These are phyloP conservation scores for Orbilia oligospora DNA, from an alignment of 2,329 filamentous ascomycete species.

Conservation along the genomic window DNA sequence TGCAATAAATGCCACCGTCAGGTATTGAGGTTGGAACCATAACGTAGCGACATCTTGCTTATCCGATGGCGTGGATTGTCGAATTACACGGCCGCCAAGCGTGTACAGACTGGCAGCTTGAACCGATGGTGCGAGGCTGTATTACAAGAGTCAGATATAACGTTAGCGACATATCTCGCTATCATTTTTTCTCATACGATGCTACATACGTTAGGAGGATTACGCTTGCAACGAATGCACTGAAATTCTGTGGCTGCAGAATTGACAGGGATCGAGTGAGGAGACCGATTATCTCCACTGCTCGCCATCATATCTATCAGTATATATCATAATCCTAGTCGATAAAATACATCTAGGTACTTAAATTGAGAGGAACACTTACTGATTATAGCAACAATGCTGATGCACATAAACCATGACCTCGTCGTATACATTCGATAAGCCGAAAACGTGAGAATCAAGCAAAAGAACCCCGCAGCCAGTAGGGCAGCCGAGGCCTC, in stretches of 20 bases:
- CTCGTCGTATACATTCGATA: constrained; percentile 16
- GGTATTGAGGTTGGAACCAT: constrained; percentile 14
- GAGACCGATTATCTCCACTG: constrained; percentile 42
- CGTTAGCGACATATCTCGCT: background rate
- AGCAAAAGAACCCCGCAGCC: constrained; percentile 12
- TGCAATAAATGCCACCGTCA: constrained; percentile 16
- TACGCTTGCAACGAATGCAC: constrained; percentile 26
- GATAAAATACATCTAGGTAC: background rate
- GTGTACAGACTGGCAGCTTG: constrained; percentile 39
- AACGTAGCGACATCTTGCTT: constrained; percentile 22
- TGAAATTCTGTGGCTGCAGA: constrained; percentile 6
- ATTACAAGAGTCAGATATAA: no score
- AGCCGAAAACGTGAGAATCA: constrained; percentile 28
- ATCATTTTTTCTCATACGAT: background rate
- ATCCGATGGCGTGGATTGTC: constrained; percentile 3
- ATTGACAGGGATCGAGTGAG: constrained; percentile 27
- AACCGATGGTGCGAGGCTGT: constrained; percentile 35
- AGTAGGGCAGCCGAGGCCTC: constrained; percentile 23
- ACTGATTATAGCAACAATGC: constrained; percentile 33
- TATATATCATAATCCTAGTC: background rate
- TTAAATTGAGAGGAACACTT: constrained; percentile 1
- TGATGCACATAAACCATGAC: constrained; percentile 46
- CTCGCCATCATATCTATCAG: background rate
- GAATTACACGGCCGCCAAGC: constrained; percentile 34
- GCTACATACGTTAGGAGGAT: constrained; percentile 37